A percentile compares a stretch with the other conserved stretches of the same genome.
phyloP scores from a whole-genome alignment of 768 basidiomycete species.

The Tulasnella sp. region DNA sequence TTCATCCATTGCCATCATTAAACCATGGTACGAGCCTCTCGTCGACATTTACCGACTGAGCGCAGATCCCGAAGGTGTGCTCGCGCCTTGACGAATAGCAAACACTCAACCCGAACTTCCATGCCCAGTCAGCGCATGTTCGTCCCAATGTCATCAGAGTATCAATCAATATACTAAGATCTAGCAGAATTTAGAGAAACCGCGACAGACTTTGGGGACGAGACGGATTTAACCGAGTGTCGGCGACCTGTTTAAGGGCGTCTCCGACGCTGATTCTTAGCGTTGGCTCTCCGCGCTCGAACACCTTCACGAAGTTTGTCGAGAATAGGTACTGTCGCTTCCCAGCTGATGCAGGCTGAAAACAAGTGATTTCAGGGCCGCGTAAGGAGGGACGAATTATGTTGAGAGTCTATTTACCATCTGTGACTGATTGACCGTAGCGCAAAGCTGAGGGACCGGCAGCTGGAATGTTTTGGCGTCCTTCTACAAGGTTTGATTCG shows the following conservation, averaged over 20 bases:
- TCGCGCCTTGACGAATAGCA: too few species aligned
- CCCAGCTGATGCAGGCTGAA: constrained; percentile 76
- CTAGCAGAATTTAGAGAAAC: too few species aligned
- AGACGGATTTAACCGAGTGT: too few species aligned
- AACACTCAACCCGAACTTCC: too few species aligned
- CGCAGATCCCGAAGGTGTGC: background rate
- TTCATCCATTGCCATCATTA: background rate
- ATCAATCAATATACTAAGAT: too few species aligned
- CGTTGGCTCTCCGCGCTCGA: constrained; percentile 41
- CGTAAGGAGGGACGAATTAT: constrained; percentile 20
- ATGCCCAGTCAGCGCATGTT: too few species aligned
- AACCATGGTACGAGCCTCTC: constrained; percentile 34
- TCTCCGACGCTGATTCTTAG: background rate
- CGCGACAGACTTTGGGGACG: too few species aligned
- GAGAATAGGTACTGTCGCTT: constrained; percentile 67
- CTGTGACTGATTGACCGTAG: constrained; percentile 81
- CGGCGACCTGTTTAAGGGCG: background rate
- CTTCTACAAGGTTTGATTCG: constrained; percentile 77
- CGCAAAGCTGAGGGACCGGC: constrained; percentile 59
- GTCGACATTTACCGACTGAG: constrained; percentile 15
- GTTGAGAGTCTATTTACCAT: constrained; percentile 27
- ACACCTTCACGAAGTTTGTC: constrained; percentile 85
- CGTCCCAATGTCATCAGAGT: too few species aligned
- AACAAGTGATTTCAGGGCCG: background rate
- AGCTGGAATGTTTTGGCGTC: constrained; percentile 63